Evolutionary conservation across 129 eudicot genomes (phyloP).

Genomic region (Heracleum sosnowskyi): DNA sequence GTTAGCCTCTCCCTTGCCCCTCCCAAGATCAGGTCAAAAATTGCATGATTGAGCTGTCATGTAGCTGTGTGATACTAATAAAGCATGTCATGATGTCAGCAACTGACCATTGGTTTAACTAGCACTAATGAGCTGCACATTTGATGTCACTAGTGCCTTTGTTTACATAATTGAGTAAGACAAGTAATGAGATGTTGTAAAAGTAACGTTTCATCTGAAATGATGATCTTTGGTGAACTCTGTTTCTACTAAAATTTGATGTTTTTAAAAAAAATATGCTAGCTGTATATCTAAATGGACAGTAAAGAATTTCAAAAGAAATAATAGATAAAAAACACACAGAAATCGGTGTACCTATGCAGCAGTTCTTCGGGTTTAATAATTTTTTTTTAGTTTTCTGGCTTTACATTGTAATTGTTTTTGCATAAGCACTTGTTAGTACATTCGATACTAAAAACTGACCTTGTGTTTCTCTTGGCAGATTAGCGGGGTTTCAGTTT

Average conservation of each 20-base stretch:
- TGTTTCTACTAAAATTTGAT: not conserved
- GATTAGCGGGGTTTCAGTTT: constrained; percentile 61
- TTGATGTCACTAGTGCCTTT: not conserved
- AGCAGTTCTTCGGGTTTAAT: not conserved
- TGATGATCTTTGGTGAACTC: not conserved
- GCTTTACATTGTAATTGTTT: not conserved
- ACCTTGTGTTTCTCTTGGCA: constrained; percentile 23
- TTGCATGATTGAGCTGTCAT: not conserved
- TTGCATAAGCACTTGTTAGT: not conserved
- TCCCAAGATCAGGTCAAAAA: not conserved
- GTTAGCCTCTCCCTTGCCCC: not conserved
- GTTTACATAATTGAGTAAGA: not conserved
- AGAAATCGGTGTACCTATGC: not conserved
- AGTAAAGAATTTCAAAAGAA: not conserved
- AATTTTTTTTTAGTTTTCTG: not conserved
- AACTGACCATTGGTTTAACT: not conserved
- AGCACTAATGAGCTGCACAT: not conserved
- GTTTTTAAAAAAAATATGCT: not conserved
- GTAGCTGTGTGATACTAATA: no score
- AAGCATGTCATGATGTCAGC: not conserved
- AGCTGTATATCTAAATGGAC: not conserved
- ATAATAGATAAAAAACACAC: not conserved
- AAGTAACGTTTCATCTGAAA: not conserved
- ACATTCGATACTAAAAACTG: constrained; percentile 1
- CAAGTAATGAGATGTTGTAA: not conserved